Conservation (phyloP, 306 rosid species). For the Datisca glomerata region DNA sequence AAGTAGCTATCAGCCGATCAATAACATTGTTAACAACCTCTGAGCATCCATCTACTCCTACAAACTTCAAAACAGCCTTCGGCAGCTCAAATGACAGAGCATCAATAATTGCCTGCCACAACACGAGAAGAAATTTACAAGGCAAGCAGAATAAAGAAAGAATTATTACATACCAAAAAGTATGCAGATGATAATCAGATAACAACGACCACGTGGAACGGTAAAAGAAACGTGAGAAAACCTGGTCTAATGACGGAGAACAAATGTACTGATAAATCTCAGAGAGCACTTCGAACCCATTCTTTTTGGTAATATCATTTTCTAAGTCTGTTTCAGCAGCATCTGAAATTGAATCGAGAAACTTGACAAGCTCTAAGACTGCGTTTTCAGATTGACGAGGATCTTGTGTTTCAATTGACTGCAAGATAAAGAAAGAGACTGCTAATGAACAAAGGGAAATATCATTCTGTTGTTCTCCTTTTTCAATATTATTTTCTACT, state of each 20-base stretch:
- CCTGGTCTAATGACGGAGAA: slow-evolving; percentile 61
- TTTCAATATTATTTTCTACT: not conserved
- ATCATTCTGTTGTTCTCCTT: not conserved
- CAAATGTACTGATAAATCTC: slow-evolving; percentile 32
- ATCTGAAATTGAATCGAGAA: slow-evolving; percentile 44
- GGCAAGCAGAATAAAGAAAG: not conserved
- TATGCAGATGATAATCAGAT: not conserved
- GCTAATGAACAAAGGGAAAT: not conserved
- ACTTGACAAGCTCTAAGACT: slow-evolving; percentile 32
- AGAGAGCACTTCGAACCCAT: slow-evolving; percentile 37
- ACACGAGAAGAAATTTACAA: slow-evolving; percentile 3
- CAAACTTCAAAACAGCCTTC: slow-evolving; percentile 59
- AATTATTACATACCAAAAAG: slow-evolving; percentile 1
- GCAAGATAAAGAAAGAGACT: slow-evolving; percentile 7
- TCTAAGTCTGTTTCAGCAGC: slow-evolving; percentile 34
- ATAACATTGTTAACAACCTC: slow-evolving; percentile 47
- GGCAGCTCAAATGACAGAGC: slow-evolving; percentile 66
- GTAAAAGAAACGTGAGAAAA: not conserved
- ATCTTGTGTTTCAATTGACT: slow-evolving; percentile 39
- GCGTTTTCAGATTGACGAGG: slow-evolving; percentile 24
- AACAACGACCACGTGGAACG: not conserved
- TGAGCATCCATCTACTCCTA: slow-evolving; percentile 30
- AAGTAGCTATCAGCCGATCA: slow-evolving; percentile 35
- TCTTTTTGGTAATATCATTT: slow-evolving; percentile 23
- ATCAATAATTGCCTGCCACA: slow-evolving; percentile 49